Conservation (phyloP, 140 eudicot species). For the Bidens hawaiensis region DNA sequence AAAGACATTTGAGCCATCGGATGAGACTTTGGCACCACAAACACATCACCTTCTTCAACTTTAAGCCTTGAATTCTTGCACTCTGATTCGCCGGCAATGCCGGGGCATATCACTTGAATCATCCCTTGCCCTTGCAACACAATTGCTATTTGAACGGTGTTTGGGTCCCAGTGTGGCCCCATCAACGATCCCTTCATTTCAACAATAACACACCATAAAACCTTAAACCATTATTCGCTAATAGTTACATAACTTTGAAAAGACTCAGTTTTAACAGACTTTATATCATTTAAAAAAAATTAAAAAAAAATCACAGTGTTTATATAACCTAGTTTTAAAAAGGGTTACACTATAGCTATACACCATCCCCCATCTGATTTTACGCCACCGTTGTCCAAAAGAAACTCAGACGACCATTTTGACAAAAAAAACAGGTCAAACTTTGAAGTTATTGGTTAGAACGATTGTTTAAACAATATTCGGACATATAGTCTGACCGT, state of each 20-base stretch:
- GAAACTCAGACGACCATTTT: too few relatives aligned
- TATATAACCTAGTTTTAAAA: too few relatives aligned
- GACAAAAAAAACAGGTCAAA: too few relatives aligned
- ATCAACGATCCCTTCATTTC: conserved; percentile 74
- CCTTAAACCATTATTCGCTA: neutral
- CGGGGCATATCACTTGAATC: conserved; percentile 59
- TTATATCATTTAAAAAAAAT: too few relatives aligned
- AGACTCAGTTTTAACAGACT: too few relatives aligned
- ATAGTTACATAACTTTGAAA: neutral
- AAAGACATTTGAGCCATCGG: conserved; percentile 76
- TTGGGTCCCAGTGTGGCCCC: conserved; percentile 90
- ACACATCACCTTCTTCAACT: conserved; percentile 77
- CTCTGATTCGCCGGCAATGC: conserved; percentile 17
- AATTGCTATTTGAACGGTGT: conserved; percentile 46
- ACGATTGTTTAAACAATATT: too few relatives aligned
- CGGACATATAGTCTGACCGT: too few relatives aligned
- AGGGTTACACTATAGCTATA: too few relatives aligned
- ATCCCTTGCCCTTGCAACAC: conserved; percentile 68
- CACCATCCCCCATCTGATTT: too few relatives aligned
- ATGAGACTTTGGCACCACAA: conserved; percentile 58
- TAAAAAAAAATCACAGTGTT: too few relatives aligned
- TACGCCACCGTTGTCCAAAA: too few relatives aligned
- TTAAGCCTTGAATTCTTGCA: conserved; percentile 44
- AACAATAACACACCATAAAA: conserved; percentile 5
- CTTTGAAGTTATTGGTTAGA: too few relatives aligned